Base-by-base conservation (phyloP, 2,329 filamentous ascomycete species). In the Neonectria punicea region DNA sequence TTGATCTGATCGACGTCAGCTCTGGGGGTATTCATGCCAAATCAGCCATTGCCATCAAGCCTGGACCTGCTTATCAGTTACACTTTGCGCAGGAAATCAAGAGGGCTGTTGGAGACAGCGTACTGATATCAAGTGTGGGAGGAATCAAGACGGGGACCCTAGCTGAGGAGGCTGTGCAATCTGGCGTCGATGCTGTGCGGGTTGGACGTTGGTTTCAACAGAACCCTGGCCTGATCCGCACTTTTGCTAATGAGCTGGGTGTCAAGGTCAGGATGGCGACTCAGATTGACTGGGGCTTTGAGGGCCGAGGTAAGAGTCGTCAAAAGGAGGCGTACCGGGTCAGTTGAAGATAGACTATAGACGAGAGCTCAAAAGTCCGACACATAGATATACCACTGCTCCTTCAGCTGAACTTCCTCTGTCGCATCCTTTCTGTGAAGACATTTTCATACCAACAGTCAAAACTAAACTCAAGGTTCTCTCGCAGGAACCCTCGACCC, bases 21-120 rank as follows among this genome's bases (percentile, higher is more conserved):
- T 50, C 44, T 28, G 55, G 55, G 2, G 55, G 55, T 36, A 86
- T 86, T 47, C 88, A 93, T 73, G 78, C 84, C 1, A 76, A 79
- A 51, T 87, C 89, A 64, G 86, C 88, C 62, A 84, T 91, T 65
- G 80, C 84, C 34, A 75, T 80, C 7, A 58, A 32, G 4, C 10
- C 53, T 0, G 34, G 34, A 36, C 34, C 34, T 36, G 90, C 83
- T 0, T 94, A 93, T 80, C 92, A 94, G 79, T 89, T 86, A 0
- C 87, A 85, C 0, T 90, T 93, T 69, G 89, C 92, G 0, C 86
- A 90, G 71, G 84, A 85, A 3, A 86, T 94, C 56, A 94, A 93
- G 82, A 85, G 89, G 68, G 89, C 86, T 1, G 86, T 94, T 1
- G 90, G 90, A 0, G 88, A 91, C 67, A 89, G 74, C 51, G 36